Conservation (phyloP, 2,329 filamentous ascomycete genomes). For the Fusarium nodosum region DNA sequence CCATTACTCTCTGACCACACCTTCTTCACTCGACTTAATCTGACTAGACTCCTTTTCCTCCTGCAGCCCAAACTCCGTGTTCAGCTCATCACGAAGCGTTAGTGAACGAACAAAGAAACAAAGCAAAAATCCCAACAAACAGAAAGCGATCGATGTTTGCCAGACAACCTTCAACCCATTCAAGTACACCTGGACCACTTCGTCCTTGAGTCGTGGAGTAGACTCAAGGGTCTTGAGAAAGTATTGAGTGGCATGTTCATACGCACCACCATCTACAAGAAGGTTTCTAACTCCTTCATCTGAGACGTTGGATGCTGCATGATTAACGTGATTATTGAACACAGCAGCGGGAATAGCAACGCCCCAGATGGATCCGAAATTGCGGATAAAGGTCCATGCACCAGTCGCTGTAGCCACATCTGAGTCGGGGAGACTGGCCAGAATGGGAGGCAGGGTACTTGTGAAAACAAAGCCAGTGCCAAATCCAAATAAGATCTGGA, state of each 20-base stretch:
- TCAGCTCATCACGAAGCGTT: slow-evolving; percentile 6
- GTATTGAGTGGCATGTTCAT: slow-evolving; percentile 43
- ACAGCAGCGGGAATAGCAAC: slow-evolving; percentile 59
- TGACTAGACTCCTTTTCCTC: neutral
- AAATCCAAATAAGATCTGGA: slow-evolving; percentile 57
- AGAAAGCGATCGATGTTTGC: slow-evolving; percentile 9
- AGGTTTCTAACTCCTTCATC: slow-evolving; percentile 13
- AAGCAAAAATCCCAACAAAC: neutral
- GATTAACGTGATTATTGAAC: slow-evolving; percentile 48
- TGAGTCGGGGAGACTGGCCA: slow-evolving; percentile 56
- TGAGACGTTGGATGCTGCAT: slow-evolving; percentile 15
- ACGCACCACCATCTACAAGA: slow-evolving; percentile 44
- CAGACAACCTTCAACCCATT: slow-evolving; percentile 15
- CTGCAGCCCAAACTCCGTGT: slow-evolving; percentile 9
- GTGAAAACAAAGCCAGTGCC: slow-evolving; percentile 60
- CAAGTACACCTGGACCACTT: slow-evolving; percentile 43
- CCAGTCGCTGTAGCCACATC: slow-evolving; percentile 57
- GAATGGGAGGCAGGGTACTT: slow-evolving; percentile 59
- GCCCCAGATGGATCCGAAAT: slow-evolving; percentile 63
- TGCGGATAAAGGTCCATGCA: slow-evolving; percentile 62
- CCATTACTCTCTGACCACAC: neutral
- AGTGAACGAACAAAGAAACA: slow-evolving; percentile 15
- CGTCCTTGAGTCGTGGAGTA: slow-evolving; percentile 11
- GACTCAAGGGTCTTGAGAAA: slow-evolving; percentile 31
- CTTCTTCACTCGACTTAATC: neutral